Evolutionary conservation across 1,284 basidiomycete genomes (phyloP).

Genomic region (Salmacisia buchloeana): DNA sequence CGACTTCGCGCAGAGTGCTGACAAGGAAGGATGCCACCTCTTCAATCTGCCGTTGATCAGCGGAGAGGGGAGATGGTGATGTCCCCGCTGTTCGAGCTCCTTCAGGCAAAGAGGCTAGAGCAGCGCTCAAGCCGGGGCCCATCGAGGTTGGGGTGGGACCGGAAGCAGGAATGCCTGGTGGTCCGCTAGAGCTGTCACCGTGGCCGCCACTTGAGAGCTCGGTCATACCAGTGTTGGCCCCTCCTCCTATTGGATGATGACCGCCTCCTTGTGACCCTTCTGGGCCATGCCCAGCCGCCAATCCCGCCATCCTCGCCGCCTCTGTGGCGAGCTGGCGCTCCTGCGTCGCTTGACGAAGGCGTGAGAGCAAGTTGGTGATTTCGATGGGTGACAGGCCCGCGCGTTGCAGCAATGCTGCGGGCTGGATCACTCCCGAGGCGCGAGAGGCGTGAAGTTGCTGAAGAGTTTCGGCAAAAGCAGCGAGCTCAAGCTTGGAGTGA

Average conservation of each 20-base stretch:
- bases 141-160: background rate
- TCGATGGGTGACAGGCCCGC: background rate
- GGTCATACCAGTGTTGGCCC: background rate
- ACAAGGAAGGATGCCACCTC: conserved; percentile 8
- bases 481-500: background rate
- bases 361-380: background rate
- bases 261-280: background rate
- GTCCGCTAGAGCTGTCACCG: no score
- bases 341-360: conserved; percentile 6
- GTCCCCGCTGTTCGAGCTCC: background rate
- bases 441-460: background rate
- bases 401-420: conserved; percentile 3
- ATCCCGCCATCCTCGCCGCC: conserved; percentile 8
- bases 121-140: conserved; percentile 3
- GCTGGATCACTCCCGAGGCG: background rate
- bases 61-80: background rate
- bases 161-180: background rate
- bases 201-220: background rate
- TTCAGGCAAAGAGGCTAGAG: background rate
- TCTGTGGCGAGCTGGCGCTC: conserved; percentile 5
- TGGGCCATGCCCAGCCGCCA: background rate
- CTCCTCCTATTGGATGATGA: background rate
- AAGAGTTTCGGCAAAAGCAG: background rate
- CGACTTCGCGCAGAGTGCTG: conserved; percentile 5
- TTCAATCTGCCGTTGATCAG: conserved; percentile 6